Evolutionary conservation across 2,329 filamentous ascomycete species (phyloP), one percentile per base, ranked within the genome.

Genomic region (Colletotrichum echinochloae): DNA sequence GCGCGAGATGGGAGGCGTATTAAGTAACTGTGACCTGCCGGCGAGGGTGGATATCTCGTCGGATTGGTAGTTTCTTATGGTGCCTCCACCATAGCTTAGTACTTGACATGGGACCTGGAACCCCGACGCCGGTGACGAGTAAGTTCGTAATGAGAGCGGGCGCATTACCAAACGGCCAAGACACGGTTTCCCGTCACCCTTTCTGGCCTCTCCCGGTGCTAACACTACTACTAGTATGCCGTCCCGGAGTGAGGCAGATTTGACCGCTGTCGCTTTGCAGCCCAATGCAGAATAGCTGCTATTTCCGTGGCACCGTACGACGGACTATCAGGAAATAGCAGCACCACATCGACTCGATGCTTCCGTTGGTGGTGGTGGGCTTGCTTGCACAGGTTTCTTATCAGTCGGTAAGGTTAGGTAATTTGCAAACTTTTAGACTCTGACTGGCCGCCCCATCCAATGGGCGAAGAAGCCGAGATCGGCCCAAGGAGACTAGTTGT

Each of bases 381-480:
- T 41, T 16, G 46, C 20, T 37, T 20, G 23, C 14, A 52, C 18
- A 28, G 37, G 49, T 72, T 60, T 56, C 72, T 73, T 73, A 73
- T 73, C 72, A 67, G 66, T 65, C 39, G 39, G 41, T 28, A 46
- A 65, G 54, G 67, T 73, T 73, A 73, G 62, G 72, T 73, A 73
- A 73, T 70, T 57, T 33, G 46, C 52, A 59, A 63, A 56, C 52
- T 20, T 23, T 30, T 37, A 35, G 20, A 23, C 56, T 65, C 51
- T 66, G 59, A 71, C 35, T 65, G 66, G 65, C 30, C 63, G 61
- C 44, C 33, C 26, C 54, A 30, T 46, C 52, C 62, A 72, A 67
- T 66, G 44, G 48, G n/a, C 20, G 62, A n/a, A n/a, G 37, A 49
- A 63, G 70, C 72, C 72, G 72, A 73, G 72, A 73, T 73, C 72